Percentiles rank a stretch among this genome's conserved stretches.
These are phyloP conservation scores for Yarrowia yakushimensis DNA, from an alignment of 805 yeast species.

Conservation along the genomic window DNA sequence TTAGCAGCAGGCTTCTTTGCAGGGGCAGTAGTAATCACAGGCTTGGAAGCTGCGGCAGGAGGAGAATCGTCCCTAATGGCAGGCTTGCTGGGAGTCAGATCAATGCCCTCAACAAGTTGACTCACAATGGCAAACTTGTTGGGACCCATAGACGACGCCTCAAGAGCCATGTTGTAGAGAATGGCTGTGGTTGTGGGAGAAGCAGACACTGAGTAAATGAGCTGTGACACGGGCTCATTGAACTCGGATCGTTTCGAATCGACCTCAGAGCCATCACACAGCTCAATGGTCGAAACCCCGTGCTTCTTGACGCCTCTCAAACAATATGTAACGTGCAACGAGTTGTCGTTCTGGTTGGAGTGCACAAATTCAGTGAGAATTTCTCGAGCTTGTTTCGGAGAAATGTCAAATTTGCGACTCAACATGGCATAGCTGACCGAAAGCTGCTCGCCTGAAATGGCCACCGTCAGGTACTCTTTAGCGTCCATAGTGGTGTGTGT, in stretches of 20 bases:
- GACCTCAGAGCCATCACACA: neutral
- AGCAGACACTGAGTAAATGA: slow-evolving; percentile 5
- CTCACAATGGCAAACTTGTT: slow-evolving; percentile 16
- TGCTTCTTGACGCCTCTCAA: neutral
- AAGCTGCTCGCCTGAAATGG: slow-evolving; percentile 6
- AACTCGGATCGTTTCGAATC: neutral
- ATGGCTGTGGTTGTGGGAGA: neutral
- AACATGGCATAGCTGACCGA: neutral
- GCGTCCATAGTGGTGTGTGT: neutral
- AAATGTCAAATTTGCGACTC: neutral
- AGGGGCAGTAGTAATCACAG: neutral
- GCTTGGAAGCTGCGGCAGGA: neutral
- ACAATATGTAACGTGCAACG: neutral
- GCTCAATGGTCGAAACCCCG: slow-evolving; percentile 1
- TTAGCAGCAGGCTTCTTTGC: neutral
- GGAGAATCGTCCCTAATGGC: neutral
- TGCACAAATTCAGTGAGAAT: neutral
- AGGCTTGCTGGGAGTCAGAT: neutral
- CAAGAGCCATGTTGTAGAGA: slow-evolving; percentile 3
- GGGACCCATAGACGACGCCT: neutral
- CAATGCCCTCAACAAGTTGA: neutral
- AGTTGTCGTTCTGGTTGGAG: neutral
- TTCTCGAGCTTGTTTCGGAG: neutral
- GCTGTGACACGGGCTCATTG: neutral
- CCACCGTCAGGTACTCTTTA: slow-evolving; percentile 16